Percentiles rank a stretch among this genome's conserved stretches.
Conservation (phyloP, 2,329 filamentous ascomycete species). For the Hymenoscyphus salicellus region DNA sequence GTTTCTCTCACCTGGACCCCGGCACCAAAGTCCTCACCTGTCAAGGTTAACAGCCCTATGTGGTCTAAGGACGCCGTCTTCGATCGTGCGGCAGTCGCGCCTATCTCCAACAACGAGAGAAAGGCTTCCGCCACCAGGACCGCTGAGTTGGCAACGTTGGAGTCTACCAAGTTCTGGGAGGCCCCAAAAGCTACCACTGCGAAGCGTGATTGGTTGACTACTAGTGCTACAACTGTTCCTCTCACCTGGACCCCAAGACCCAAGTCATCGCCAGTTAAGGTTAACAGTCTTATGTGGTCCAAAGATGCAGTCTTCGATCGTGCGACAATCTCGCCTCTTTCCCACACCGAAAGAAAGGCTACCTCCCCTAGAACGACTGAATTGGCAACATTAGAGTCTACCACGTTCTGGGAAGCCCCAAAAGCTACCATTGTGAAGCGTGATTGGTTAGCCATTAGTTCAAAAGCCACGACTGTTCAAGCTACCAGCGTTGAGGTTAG, state of each 20-base stretch:
- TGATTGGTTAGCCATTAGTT: constrained; percentile 9
- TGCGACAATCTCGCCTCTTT: not conserved
- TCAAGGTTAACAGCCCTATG: not conserved
- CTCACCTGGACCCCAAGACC: constrained; percentile 4
- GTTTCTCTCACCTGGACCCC: constrained; percentile 2
- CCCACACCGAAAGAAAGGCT: constrained; percentile 11
- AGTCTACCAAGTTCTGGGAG: constrained; percentile 5
- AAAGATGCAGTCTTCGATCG: constrained; percentile 4
- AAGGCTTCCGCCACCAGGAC: not conserved
- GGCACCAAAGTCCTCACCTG: not conserved
- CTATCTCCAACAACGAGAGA: not conserved
- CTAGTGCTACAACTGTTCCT: not conserved
- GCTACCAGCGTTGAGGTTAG: not conserved
- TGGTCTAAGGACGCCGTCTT: constrained; percentile 15
- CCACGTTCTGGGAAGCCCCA: constrained; percentile 11
- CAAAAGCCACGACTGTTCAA: not conserved
- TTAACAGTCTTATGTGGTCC: constrained; percentile 12
- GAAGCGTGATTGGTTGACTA: not conserved
- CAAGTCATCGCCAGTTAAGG: not conserved
- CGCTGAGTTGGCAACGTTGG: not conserved
- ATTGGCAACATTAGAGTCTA: constrained; percentile 13
- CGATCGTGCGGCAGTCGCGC: not conserved
- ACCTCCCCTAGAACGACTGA: constrained; percentile 5
- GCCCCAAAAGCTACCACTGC: not conserved
- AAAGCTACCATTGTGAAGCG: constrained; percentile 2